These are phyloP conservation scores for Pseudevernia furfuracea DNA, from an alignment of 495 filamentous ascomycete species.

Conservation along the genomic window DNA sequence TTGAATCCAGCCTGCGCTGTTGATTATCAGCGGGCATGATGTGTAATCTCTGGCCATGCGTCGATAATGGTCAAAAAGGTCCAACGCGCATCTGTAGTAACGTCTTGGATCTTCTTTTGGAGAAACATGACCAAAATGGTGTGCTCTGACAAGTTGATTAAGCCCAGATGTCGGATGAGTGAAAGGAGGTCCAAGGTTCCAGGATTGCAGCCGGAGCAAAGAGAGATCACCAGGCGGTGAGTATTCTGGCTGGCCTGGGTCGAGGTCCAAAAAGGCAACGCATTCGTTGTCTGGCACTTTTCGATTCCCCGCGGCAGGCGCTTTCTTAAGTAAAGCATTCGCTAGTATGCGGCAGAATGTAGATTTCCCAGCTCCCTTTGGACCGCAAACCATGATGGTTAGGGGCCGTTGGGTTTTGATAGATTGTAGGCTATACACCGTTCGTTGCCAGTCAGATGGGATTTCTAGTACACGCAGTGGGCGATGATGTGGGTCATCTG, in stretches of 20 bases:
- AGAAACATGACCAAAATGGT: slow-evolving; percentile 63
- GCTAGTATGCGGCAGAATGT: slow-evolving; percentile 70
- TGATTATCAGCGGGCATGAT: slow-evolving; percentile 62
- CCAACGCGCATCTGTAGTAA: slow-evolving; percentile 58
- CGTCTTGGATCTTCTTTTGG: slow-evolving; percentile 63
- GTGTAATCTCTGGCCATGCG: slow-evolving; percentile 35
- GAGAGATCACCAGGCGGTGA: slow-evolving; percentile 69
- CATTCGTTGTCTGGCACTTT: slow-evolving; percentile 30
- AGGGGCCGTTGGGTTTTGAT: slow-evolving; percentile 36
- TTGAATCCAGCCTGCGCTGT: slow-evolving; percentile 77
- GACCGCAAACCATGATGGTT: slow-evolving; percentile 60
- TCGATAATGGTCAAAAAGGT: slow-evolving; percentile 61
- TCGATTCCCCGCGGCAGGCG: slow-evolving; percentile 21
- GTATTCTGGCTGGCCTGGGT: slow-evolving; percentile 80
- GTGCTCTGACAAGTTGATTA: slow-evolving; percentile 50
- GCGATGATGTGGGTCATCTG: slow-evolving; percentile 42
- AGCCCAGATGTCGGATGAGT: slow-evolving; percentile 50
- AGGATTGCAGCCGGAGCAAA: slow-evolving; percentile 53
- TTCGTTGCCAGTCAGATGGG: slow-evolving; percentile 58
- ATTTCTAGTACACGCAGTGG: slow-evolving; percentile 54
- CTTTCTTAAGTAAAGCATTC: slow-evolving; percentile 61
- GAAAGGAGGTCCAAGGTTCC: slow-evolving; percentile 68
- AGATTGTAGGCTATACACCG: slow-evolving; percentile 34
- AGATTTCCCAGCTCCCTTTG: slow-evolving; percentile 81
- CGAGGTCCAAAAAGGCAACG: slow-evolving; percentile 68